These are phyloP conservation scores for Dovyalis caffra DNA, from an alignment of 345 rosid genomes.

Conservation along the genomic window DNA sequence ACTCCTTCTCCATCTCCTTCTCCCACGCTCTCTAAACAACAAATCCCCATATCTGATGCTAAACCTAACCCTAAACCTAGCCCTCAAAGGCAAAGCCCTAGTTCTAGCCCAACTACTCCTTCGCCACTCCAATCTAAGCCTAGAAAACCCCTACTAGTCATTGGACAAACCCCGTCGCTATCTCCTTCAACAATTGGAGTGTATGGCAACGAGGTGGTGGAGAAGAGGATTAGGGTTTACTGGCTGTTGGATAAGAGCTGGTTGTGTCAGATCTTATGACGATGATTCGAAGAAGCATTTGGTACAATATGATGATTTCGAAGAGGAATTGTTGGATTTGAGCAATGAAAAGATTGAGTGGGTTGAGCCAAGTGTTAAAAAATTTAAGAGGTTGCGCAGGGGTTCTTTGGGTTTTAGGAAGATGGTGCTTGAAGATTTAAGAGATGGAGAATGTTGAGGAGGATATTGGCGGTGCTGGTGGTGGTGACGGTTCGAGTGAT, in stretches of 20 bases:
- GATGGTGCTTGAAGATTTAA: slow-evolving; percentile 47
- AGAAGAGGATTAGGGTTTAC: slow-evolving; percentile 66
- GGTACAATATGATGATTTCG: slow-evolving; percentile 74
- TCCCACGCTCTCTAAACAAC: slow-evolving; percentile 26
- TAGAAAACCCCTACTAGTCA: slow-evolving; percentile 64
- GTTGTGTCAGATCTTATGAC: slow-evolving; percentile 56
- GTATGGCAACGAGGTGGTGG: slow-evolving; percentile 60
- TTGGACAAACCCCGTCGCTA: slow-evolving; percentile 48
- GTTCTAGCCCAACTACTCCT: slow-evolving; percentile 64
- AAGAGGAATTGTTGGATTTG: slow-evolving; percentile 83
- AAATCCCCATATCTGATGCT: slow-evolving; percentile 13
- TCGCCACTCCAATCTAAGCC: slow-evolving; percentile 59
- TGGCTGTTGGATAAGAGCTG: slow-evolving; percentile 92
- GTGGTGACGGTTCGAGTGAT: slow-evolving; percentile 66
- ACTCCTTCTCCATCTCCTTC: slow-evolving; percentile 50
- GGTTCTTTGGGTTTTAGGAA: slow-evolving; percentile 46
- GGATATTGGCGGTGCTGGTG: not conserved
- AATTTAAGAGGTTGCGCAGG: slow-evolving; percentile 62
- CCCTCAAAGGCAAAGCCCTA: slow-evolving; percentile 29
- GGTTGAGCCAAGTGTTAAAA: slow-evolving; percentile 39
- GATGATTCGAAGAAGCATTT: slow-evolving; percentile 57
- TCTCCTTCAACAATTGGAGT: slow-evolving; percentile 20
- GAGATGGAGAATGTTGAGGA: slow-evolving; percentile 34
- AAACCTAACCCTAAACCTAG: slow-evolving; percentile 34
- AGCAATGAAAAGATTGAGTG: slow-evolving; percentile 86